Conservation (phyloP, 129 eudicot genomes). For the Chrysanthemum seticuspe region DNA sequence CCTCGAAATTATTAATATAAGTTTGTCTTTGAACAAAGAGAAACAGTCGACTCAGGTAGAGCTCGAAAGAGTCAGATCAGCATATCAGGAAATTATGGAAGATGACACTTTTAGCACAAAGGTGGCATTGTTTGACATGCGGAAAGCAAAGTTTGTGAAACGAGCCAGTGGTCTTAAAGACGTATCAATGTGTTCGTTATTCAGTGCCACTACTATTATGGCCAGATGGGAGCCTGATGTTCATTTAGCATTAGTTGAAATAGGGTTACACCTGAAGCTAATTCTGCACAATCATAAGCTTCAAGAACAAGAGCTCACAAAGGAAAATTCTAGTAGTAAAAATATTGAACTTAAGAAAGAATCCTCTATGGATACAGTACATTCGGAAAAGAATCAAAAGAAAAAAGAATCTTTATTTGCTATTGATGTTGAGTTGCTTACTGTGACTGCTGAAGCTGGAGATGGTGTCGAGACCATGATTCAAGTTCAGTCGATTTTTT, state of each 20-base stretch:
- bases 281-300: constrained; percentile 59
- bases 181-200: constrained; percentile 80
- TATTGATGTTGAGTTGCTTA: constrained; percentile 84
- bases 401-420: constrained; percentile 84
- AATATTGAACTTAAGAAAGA: constrained; percentile 39
- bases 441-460: constrained; percentile 81
- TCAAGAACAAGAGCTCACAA: constrained; percentile 39
- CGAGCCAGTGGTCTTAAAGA: constrained; percentile 77
- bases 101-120: constrained; percentile 42
- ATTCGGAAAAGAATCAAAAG: constrained; percentile 48
- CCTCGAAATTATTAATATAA: constrained; percentile 68
- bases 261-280: constrained; percentile 64
- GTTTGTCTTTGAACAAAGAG: constrained; percentile 69
- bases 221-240: constrained; percentile 96
- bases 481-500: constrained; percentile 90
- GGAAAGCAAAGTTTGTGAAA: constrained; percentile 73
- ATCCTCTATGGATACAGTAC: constrained; percentile 31
- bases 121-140: constrained; percentile 75
- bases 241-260: constrained; percentile 75
- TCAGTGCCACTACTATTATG: constrained; percentile 85
- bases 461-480: constrained; percentile 84
- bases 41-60: constrained; percentile 75
- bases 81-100: constrained; percentile 58
- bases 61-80: constrained; percentile 70
- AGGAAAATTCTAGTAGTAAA: constrained; percentile 9